These are phyloP conservation scores for Fraxinus paxiana DNA, from an alignment of 305 asterid genomes.

Conservation along the genomic window DNA sequence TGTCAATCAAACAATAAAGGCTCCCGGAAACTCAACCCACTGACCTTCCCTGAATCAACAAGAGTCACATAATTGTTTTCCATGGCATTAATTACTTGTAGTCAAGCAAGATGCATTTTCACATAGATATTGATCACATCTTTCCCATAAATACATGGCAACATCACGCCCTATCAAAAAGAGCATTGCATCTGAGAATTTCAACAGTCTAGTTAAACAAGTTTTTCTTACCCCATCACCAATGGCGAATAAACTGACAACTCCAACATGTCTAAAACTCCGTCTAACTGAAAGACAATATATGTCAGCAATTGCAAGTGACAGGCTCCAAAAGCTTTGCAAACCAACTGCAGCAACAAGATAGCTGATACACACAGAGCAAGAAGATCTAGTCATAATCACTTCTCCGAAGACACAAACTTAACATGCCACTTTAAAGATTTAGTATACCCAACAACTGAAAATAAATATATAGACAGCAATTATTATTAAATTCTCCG, in stretches of 20 bases:
- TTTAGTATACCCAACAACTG: neutral
- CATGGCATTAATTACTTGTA: neutral
- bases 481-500: slow-evolving; percentile 1
- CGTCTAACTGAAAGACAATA: slow-evolving; percentile 74
- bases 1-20: neutral
- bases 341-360: slow-evolving; percentile 85
- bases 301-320: slow-evolving; percentile 58
- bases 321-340: slow-evolving; percentile 84
- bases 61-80: neutral
- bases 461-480: neutral
- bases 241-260: slow-evolving; percentile 62
- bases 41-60: neutral
- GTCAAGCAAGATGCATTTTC: neutral
- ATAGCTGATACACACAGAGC: slow-evolving; percentile 45
- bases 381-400: slow-evolving; percentile 13
- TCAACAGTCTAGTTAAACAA: neutral
- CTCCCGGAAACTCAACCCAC: neutral
- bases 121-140: neutral
- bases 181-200: neutral
- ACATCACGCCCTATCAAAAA: neutral
- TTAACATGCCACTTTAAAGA: neutral
- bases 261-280: slow-evolving; percentile 53
- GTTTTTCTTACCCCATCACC: slow-evolving; percentile 84
- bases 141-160: neutral
- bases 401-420: neutral